phyloP scores from a whole-genome alignment of 768 basidiomycete species.

The Termitomyces eurrhizus region DNA sequence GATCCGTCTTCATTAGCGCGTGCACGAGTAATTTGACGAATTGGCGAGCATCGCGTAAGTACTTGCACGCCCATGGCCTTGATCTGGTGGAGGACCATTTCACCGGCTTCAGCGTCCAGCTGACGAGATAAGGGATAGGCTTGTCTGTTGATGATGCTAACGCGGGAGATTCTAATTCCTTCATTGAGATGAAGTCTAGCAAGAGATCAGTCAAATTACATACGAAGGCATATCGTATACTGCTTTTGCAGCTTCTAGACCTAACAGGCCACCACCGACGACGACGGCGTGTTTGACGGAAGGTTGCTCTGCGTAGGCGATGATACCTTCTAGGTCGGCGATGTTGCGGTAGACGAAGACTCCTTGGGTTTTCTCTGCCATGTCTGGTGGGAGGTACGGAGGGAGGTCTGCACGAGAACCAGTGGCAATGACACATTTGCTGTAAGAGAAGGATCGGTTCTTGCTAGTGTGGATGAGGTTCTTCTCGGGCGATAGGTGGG shows the following conservation, averaged over 20 bases:
- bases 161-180: slow-evolving; percentile 1
- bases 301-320: slow-evolving; percentile 48
- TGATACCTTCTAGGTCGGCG: slow-evolving; percentile 60
- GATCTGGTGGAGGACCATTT: slow-evolving; percentile 19
- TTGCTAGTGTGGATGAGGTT: slow-evolving; percentile 46
- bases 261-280: slow-evolving; percentile 69
- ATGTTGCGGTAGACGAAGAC: slow-evolving; percentile 74
- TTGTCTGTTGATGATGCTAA: slow-evolving; percentile 7
- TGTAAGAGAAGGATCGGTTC: slow-evolving; percentile 44
- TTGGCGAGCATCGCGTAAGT: slow-evolving; percentile 1
- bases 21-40: slow-evolving; percentile 7
- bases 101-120: slow-evolving; percentile 26
- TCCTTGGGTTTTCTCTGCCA: slow-evolving; percentile 41
- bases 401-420: slow-evolving; percentile 66
- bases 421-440: slow-evolving; percentile 65
- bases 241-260: slow-evolving; percentile 62
- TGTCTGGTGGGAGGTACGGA: slow-evolving; percentile 42
- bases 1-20: slow-evolving; percentile 12
- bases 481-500: slow-evolving; percentile 30
- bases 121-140: slow-evolving; percentile 16
- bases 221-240: slow-evolving; percentile 20
- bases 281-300: slow-evolving; percentile 48
- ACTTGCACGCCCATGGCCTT: slow-evolving; percentile 17
- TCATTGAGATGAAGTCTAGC: neutral
- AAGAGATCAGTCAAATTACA: neutral